Evolutionary conservation across 1,139 yeast species (phyloP).

Genomic region (Lodderomyces beijingensis): DNA sequence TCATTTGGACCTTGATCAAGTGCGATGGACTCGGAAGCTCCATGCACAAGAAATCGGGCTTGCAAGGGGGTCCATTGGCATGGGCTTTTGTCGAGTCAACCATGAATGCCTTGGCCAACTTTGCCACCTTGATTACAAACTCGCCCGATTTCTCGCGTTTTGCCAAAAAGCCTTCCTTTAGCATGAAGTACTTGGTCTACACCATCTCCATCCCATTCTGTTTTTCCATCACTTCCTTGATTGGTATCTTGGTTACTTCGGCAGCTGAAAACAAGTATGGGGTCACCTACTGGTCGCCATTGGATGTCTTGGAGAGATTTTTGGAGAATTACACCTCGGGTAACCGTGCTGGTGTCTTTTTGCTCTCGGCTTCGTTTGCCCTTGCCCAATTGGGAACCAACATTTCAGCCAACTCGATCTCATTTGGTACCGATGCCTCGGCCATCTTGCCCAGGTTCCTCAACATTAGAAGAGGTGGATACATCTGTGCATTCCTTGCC

Average conservation of each 20-base stretch:
- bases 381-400: constrained; percentile 90
- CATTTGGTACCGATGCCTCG: constrained; percentile 89
- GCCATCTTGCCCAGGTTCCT: constrained; percentile 76
- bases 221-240: constrained; percentile 75
- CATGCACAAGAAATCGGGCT: constrained; percentile 44
- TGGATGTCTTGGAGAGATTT: constrained; percentile 67
- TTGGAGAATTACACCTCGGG: constrained; percentile 55
- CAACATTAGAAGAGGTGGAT: constrained; percentile 79
- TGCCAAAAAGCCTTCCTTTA: constrained; percentile 47
- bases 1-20: constrained; percentile 75
- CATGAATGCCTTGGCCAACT: constrained; percentile 79
- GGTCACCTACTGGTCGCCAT: constrained; percentile 78
- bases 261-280: constrained; percentile 72
- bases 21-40: constrained; percentile 75
- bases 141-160: constrained; percentile 90
- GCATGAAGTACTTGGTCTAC: constrained; percentile 41
- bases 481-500: constrained; percentile 74
- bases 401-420: constrained; percentile 81
- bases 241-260: constrained; percentile 84
- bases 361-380: constrained; percentile 72
- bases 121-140: constrained; percentile 81
- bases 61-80: constrained; percentile 58
- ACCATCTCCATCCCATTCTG: constrained; percentile 68
- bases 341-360: constrained; percentile 78
- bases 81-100: constrained; percentile 83